Conservation (phyloP, 257 asterid genomes). For the Przewalskia tangutica region DNA sequence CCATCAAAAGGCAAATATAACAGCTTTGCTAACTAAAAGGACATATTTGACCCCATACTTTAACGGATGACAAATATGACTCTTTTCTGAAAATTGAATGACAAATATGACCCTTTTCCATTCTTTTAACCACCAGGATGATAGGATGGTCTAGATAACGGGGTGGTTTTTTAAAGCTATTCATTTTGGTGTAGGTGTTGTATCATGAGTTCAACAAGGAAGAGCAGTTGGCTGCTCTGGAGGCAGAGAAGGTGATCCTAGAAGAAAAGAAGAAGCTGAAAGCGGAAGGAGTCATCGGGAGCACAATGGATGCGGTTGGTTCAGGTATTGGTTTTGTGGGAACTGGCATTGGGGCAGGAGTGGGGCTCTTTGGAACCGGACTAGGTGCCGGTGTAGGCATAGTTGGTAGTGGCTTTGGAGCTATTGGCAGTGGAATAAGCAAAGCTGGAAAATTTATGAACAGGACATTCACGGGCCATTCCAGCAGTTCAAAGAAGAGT, state of each 20-base stretch:
- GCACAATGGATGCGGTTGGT: conserved; percentile 93
- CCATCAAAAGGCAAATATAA: no score
- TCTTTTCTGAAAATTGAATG: no score
- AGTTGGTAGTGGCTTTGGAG: conserved; percentile 76
- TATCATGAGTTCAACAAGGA: conserved; percentile 82
- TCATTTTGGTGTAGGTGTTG: conserved; percentile 39
- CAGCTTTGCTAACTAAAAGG: no score
- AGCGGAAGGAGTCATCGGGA: conserved; percentile 83
- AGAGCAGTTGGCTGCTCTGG: conserved; percentile 75
- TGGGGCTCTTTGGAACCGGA: conserved; percentile 59
- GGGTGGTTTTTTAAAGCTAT: neutral
- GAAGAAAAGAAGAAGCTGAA: conserved; percentile 85
- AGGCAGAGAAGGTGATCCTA: conserved; percentile 72
- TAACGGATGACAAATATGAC: no score
- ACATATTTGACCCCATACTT: no score
- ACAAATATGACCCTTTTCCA: no score
- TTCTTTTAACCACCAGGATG: neutral
- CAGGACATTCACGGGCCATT: conserved; percentile 58
- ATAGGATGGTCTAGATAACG: neutral
- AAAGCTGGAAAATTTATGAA: conserved; percentile 95
- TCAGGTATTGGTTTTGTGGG: conserved; percentile 64
- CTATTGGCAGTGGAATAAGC: conserved; percentile 69
- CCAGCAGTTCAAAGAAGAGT: conserved; percentile 47
- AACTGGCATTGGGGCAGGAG: conserved; percentile 58
- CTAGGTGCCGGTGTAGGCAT: conserved; percentile 70